These are phyloP conservation scores for Ramalina intermedia DNA, from an alignment of 495 filamentous ascomycete species.

Conservation along the genomic window DNA sequence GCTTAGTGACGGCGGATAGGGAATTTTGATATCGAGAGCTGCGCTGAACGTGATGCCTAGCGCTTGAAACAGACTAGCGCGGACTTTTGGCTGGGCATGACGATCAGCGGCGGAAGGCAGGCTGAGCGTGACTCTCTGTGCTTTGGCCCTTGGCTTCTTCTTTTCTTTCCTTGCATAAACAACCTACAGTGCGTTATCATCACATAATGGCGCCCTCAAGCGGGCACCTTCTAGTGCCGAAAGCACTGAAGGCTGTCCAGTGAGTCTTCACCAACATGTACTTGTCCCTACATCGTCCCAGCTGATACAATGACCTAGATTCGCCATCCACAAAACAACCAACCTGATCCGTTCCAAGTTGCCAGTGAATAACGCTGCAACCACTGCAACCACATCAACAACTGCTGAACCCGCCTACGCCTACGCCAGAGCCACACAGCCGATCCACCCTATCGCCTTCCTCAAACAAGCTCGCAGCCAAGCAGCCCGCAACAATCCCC, in stretches of 20 bases:
- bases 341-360: constrained; percentile 49
- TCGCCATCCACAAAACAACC: constrained; percentile 48
- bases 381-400: constrained; percentile 22
- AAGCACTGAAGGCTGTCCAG: constrained; percentile 52
- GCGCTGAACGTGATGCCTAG: too few species aligned
- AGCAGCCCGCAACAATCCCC: constrained; percentile 39
- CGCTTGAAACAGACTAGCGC: too few species aligned
- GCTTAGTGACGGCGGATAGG: too few species aligned
- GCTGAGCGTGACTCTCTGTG: too few species aligned
- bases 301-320: constrained; percentile 24
- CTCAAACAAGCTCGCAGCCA: constrained; percentile 53
- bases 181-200: too few species aligned
- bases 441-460: constrained; percentile 37
- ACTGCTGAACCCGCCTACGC: constrained; percentile 36
- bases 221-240: constrained; percentile 58
- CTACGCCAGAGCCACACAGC: constrained; percentile 33
- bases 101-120: too few species aligned
- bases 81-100: too few species aligned
- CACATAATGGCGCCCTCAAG: constrained; percentile 47
- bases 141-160: too few species aligned
- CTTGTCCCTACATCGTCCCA: not conserved
- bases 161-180: too few species aligned
- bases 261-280: constrained; percentile 19
- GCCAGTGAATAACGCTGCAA: constrained; percentile 34
- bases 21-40: too few species aligned